Base-by-base conservation (phyloP, 1,139 yeast species). In the Yamadazyma kanchanaburiensis region DNA sequence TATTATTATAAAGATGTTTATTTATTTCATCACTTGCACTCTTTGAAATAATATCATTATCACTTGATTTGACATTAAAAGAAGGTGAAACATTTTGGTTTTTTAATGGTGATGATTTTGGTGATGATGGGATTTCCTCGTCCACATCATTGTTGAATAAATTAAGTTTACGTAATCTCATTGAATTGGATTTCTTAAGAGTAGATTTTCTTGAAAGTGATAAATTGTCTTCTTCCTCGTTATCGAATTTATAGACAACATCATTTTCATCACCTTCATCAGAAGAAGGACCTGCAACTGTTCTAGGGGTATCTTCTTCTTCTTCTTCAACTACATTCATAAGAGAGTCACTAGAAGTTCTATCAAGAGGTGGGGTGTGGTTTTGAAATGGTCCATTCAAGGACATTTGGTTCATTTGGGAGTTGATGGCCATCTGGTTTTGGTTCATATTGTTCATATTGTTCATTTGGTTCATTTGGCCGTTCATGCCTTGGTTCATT, bases 251-350 rank as follows among this genome's bases (percentile, higher is more conserved):
- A 42, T 62, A 62, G 5, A 58, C 56, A 5, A 51, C 58, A 24
- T 54, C 60, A 8, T 51, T 52, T 3, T 37, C 48, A 23, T 51
- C 54, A 15, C 33, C 31, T 8, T 32, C 30, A 9, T 10, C 23
- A 9, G 17, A 18, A n/a, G 32, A 22, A 6, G 36, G 37, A 16
- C 34, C 37, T n/a, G 38, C 34, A 2, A 30, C 15, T n/a, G 23
- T 25, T 24, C 25, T 31, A 9, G 19, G 25, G 7, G 23, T 41
- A 12, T 47, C 54, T 25, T 59, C 65, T 28, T 65, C 73, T 6
- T 60, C 66, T 44, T 65, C 73, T 40, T 65, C 73, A 2, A 53
- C 53, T 0, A 67, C 70, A 37, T 65, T 60, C 58, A 55, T 58
- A 6, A 66, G 42, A 1, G 70, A 64, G 31, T 67, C 73, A 28